phyloP scores from a whole-genome alignment of 768 basidiomycete genomes.

The Lentinula sp. region DNA sequence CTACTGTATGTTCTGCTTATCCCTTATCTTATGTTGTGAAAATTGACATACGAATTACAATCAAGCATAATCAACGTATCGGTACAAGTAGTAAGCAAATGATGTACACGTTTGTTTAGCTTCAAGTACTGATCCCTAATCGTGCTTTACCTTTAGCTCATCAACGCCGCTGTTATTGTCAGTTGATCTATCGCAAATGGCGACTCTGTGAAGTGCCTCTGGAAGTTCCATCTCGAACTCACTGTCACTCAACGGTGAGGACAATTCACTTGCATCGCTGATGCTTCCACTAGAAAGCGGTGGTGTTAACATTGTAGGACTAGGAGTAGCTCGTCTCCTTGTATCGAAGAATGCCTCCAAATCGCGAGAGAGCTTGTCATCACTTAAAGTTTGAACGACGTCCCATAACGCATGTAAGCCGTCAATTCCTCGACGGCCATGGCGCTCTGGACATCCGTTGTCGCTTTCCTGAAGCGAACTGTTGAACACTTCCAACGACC shows the following conservation, averaged over 20 bases:
- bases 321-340: neutral
- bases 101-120: neutral
- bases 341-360: neutral
- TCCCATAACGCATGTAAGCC: slow-evolving; percentile 17
- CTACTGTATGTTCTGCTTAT: no score
- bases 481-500: slow-evolving; percentile 35
- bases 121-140: neutral
- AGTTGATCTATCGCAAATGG: no score
- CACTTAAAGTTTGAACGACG: neutral
- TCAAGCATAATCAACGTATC: neutral
- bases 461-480: slow-evolving; percentile 19
- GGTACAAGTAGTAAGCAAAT: neutral
- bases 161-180: neutral
- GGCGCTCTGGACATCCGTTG: slow-evolving; percentile 15
- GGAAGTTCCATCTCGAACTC: neutral
- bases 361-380: neutral
- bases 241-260: neutral
- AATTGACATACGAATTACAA: neutral
- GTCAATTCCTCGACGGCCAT: slow-evolving; percentile 19
- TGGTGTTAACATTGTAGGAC: neutral
- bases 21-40: neutral
- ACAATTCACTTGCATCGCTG: neutral
- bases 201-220: neutral
- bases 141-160: neutral
- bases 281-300: neutral